Base-by-base conservation (phyloP, 768 basidiomycete genomes). In the Podaxis sp. region DNA sequence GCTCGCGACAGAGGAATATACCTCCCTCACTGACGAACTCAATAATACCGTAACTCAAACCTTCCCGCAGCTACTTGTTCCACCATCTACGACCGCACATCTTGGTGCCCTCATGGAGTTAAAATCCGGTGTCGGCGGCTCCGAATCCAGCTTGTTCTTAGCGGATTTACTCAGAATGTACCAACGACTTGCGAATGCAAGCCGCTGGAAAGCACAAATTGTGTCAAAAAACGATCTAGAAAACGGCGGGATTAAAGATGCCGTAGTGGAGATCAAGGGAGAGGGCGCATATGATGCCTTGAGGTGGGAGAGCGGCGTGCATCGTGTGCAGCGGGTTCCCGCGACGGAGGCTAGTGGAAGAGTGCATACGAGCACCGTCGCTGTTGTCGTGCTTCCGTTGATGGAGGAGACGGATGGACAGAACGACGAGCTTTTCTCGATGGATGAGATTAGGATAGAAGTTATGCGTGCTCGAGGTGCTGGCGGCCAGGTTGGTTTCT, bases 381-480 rank as follows among this genome's bases (percentile, higher is more conserved):
- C 93, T 1, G 83, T 93, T 13, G 84, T 97, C 62, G 96, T 96
- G 0, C 80, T 97, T 1, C 96, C 96, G 0, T 76, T 95, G 4
- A 74, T 82, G 22, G 88, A 93, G 64, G 90, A 93, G 65, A 76
- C 81, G 0, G 87, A 87, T 28, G 71, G 78, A 0, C 71, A 79
- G 44, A 76, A 82, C 6, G 85, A 92, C n/a, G 82, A 87, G 17
- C 79, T 96, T 0, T 87, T 93, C 66, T 78, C 80, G 13, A 87
- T 96, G 77, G 90, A 91, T 58, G 97, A 99, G 55, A 86, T 99
- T 33, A 90, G 84, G 67, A 71, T 95, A 3, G 96, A 99, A 72
- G 94, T 97, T 52, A 97, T 98, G 95, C 88, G 97, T 26, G 85
- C 97, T 0, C 81, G 94, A n/a, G 97, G 97, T 26, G 96, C 97